phyloP scores from a whole-genome alignment of 2,329 filamentous ascomycete species.

The Colletotrichum sp. region DNA sequence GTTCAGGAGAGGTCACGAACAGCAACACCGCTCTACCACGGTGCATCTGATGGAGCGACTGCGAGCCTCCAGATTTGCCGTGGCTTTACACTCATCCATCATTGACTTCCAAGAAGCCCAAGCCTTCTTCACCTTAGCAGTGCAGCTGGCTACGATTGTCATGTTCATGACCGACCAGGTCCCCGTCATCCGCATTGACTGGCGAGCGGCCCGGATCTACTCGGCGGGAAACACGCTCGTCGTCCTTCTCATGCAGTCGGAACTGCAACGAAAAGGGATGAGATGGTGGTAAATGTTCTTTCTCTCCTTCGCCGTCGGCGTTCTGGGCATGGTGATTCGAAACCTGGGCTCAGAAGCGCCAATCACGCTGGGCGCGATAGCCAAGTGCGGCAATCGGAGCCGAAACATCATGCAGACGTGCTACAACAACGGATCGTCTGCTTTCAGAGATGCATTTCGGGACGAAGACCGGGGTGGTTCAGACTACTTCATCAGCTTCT shows the following conservation, averaged over 20 bases:
- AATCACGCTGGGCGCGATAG: slow-evolving; percentile 5
- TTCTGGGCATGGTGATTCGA: slow-evolving; percentile 17
- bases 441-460: neutral
- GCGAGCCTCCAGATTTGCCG: neutral
- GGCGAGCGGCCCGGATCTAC: slow-evolving; percentile 10
- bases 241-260: slow-evolving; percentile 25
- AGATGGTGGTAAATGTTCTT: slow-evolving; percentile 28
- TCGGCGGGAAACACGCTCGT: slow-evolving; percentile 18
- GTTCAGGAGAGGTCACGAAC: neutral
- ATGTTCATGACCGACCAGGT: slow-evolving; percentile 5
- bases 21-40: neutral
- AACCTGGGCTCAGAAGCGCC: neutral
- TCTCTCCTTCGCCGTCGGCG: slow-evolving; percentile 17
- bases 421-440: neutral
- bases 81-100: neutral
- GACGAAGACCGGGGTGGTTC: neutral
- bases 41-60: neutral
- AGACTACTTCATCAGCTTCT: neutral
- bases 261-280: slow-evolving; percentile 24
- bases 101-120: slow-evolving; percentile 26
- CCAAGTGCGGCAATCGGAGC: neutral
- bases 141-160: slow-evolving; percentile 26
- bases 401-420: neutral
- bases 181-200: neutral
- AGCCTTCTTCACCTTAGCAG: slow-evolving; percentile 25